phyloP scores from a whole-genome alignment of 148 eudicot genomes.

The Vaccinium myrtillus region DNA sequence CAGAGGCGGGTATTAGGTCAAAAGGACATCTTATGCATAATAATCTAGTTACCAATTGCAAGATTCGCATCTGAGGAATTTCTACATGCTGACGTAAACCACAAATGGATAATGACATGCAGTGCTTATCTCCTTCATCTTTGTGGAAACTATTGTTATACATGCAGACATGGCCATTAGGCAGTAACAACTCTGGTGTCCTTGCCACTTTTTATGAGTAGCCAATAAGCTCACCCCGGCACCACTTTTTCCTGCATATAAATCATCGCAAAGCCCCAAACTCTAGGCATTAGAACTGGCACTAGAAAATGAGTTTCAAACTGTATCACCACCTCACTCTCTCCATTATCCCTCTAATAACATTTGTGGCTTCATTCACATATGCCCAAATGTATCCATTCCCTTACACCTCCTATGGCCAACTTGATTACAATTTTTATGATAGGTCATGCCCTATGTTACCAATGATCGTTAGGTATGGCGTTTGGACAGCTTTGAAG shows the following conservation, averaged over 20 bases:
- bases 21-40: background rate
- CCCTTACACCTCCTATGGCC: conserved; percentile 15
- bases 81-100: background rate
- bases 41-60: background rate
- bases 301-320: conserved; percentile 20
- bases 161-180: conserved; percentile 25
- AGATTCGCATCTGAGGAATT: background rate
- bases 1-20: background rate
- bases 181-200: conserved; percentile 15
- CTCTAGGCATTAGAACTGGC: background rate
- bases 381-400: background rate
- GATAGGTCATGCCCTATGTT: conserved; percentile 44
- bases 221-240: conserved; percentile 21
- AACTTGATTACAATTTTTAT: conserved; percentile 37
- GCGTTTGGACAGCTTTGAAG: conserved; percentile 42
- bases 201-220: conserved; percentile 23
- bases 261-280: conserved; percentile 10
- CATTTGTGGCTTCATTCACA: background rate
- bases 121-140: background rate
- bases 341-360: conserved; percentile 3
- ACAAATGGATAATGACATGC: background rate
- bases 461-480: conserved; percentile 32
- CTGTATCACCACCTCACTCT: background rate
- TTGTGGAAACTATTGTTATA: background rate
- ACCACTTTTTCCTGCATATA: conserved; percentile 18